Conservation (phyloP, 768 basidiomycete species). For the Xanthoconium stramineum region DNA sequence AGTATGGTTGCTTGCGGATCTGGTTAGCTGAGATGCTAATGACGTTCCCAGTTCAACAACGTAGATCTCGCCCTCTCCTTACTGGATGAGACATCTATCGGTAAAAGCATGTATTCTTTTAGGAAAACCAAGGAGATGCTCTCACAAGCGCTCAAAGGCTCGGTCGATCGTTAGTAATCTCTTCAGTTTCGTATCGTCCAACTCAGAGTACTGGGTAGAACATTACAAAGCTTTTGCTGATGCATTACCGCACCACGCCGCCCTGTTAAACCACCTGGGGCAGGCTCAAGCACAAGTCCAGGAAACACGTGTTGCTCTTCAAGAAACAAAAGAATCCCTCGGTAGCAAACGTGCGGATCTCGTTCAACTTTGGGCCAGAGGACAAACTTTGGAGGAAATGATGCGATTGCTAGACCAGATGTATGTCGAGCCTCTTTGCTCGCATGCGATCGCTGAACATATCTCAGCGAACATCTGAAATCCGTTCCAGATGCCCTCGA, state of each 20-base stretch:
- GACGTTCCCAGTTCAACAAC: slow-evolving; percentile 71
- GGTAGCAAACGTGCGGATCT: slow-evolving; percentile 85
- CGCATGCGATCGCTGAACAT: slow-evolving; percentile 14
- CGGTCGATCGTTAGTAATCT: slow-evolving; percentile 72
- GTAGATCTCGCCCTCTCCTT: slow-evolving; percentile 91
- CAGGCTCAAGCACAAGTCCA: slow-evolving; percentile 73
- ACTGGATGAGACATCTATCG: slow-evolving; percentile 69
- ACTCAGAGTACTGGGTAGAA: slow-evolving; percentile 41
- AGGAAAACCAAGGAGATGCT: slow-evolving; percentile 71
- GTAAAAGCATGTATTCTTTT: slow-evolving; percentile 78
- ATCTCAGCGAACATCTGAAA: slow-evolving; percentile 78
- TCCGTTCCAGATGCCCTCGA: slow-evolving; percentile 90
- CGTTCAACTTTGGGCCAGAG: slow-evolving; percentile 84
- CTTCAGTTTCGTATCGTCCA: neutral
- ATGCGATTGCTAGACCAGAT: slow-evolving; percentile 91
- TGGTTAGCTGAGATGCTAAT: slow-evolving; percentile 6
- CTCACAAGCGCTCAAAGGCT: slow-evolving; percentile 77
- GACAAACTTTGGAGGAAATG: slow-evolving; percentile 95
- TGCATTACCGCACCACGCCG: slow-evolving; percentile 87
- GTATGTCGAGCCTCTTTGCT: slow-evolving; percentile 43
- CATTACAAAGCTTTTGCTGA: slow-evolving; percentile 94
- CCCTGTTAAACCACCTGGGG: slow-evolving; percentile 66
- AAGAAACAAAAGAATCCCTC: slow-evolving; percentile 75
- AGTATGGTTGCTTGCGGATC: slow-evolving; percentile 21
- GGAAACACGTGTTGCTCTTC: slow-evolving; percentile 64